These are phyloP conservation scores for Venturia effusa DNA, from an alignment of 2,329 filamentous ascomycete genomes.

Conservation along the genomic window DNA sequence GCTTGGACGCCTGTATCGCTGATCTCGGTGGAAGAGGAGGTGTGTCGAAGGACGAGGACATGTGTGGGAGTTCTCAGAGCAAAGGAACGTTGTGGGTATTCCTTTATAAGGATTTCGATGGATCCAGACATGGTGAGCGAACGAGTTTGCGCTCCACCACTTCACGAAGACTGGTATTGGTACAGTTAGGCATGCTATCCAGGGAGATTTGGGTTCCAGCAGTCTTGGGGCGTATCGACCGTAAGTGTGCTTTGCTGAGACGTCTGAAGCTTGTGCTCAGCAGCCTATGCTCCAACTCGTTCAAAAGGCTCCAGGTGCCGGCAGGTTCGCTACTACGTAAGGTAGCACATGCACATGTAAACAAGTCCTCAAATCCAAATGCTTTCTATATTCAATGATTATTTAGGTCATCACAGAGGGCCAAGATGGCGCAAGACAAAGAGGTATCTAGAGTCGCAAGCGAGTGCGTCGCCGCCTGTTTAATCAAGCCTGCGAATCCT, in stretches of 20 bases:
- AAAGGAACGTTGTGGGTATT: constrained; percentile 78
- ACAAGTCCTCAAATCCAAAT: neutral
- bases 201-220: neutral
- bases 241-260: neutral
- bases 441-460: neutral
- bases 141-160: neutral
- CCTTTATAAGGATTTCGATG: constrained; percentile 73
- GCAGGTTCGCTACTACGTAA: too few species aligned
- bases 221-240: neutral
- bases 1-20: constrained; percentile 14
- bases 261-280: neutral
- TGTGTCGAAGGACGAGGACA: constrained; percentile 70
- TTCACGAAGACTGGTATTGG: neutral
- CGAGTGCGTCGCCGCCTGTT: neutral
- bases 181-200: neutral
- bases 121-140: constrained; percentile 32
- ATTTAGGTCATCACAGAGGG: neutral
- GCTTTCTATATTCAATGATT: too few species aligned
- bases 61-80: constrained; percentile 71
- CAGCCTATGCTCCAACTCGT: neutral
- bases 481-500: neutral
- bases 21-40: constrained; percentile 20
- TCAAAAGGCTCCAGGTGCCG: neutral
- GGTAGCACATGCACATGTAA: neutral
- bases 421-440: neutral